A percentile compares a stretch with the other conserved stretches of the same genome.
phyloP scores from a whole-genome alignment of 176 grass and related monocot genomes.

The Oryza australiensis region DNA sequence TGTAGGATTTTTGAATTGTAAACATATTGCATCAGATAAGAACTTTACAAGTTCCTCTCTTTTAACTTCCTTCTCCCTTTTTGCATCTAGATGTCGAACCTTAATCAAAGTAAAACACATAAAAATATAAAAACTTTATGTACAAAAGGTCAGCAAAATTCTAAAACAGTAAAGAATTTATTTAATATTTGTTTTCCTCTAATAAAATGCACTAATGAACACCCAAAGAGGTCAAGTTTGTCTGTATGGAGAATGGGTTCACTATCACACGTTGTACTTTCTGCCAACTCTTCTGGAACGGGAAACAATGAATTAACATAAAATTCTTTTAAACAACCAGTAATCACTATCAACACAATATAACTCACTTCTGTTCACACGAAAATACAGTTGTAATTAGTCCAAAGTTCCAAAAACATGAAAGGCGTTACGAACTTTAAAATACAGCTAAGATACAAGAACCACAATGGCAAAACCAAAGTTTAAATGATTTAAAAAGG shows the following conservation, averaged over 20 bases:
- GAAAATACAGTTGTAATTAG: not conserved
- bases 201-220: not conserved
- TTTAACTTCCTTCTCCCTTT: conserved; percentile 75
- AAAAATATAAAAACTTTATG: conserved; percentile 20
- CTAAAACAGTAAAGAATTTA: not conserved
- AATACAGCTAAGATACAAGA: not conserved
- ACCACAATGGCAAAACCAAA: not conserved
- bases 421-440: not conserved
- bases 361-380: not conserved
- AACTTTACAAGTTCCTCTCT: conserved; percentile 81
- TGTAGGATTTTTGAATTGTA: conserved; percentile 78
- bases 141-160: not conserved
- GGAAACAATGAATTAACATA: conserved; percentile 15
- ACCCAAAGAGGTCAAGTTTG: not conserved
- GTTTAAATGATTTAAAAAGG: conserved; percentile 1
- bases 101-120: conserved; percentile 32
- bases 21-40: conserved; percentile 78
- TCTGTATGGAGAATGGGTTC: not conserved
- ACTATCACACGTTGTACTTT: not conserved
- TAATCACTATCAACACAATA: conserved; percentile 23
- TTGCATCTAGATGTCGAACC: conserved; percentile 92
- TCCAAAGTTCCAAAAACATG: not conserved
- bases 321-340: conserved; percentile 24
- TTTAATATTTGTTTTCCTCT: not conserved
- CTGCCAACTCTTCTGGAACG: not conserved